Base-by-base conservation (phyloP, 176 grass and related monocot genomes). In the Aegilops bicornis region DNA sequence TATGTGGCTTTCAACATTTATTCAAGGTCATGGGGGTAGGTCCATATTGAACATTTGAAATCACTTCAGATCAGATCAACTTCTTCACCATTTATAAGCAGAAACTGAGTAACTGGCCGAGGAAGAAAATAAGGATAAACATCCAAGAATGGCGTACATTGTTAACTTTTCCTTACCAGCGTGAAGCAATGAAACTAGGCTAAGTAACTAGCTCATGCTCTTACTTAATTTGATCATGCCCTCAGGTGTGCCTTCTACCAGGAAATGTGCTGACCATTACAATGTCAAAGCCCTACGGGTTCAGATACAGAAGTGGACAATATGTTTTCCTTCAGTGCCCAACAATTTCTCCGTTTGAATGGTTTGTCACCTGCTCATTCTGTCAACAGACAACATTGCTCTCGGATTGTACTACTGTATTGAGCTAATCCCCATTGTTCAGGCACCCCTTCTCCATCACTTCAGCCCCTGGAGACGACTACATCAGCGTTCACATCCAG, bases 311-410 rank as follows among this genome's bases (percentile, higher is more conserved):
- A 81, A 98, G 97, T 20, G 97, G 97, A 4, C 97, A 98, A 64
- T 98, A 98, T 85, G 91, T 96, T 32, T 96, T 96, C 68, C 87
- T 98, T 75, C 91, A 98, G 72, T 94, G 97, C 52, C 97, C 97
- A 81, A 85, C 89, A 2, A 87, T 98, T 85, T 98, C 97, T 76
- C 88, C 97, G 45, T 96, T 96, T 70, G 92, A 98, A 92, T 98
- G 97, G 97, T 95, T 36, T 42, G 42, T 45, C 79, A 17, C 24
- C 17, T 87, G 3, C 22, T 72, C 13, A 33, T 22, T 61, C 32
- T 22, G 79, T 61, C 30, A 78, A 7, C 42, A 52, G 79, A 50
- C 30, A 78, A 3, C 42, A 52, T 76, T 19, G 24, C n/a, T 78
- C 19, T 22, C 6, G 22, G 24, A 33, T 40, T 67, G 10, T 8